These are phyloP conservation scores for Eucalyptus caleyi DNA, from an alignment of 345 rosid species.

Conservation along the genomic window DNA sequence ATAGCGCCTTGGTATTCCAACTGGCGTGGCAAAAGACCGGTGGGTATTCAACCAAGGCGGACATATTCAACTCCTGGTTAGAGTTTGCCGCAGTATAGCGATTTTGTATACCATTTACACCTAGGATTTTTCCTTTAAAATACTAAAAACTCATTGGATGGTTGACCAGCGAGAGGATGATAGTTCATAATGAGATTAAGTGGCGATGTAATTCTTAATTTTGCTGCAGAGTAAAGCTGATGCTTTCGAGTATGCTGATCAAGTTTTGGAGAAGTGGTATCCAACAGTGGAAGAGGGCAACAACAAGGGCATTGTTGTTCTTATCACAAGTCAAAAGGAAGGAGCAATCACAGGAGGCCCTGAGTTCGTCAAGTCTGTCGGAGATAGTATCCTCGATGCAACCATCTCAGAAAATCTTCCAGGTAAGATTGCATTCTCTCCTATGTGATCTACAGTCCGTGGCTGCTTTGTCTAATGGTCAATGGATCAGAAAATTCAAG, in stretches of 20 bases:
- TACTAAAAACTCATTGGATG: not conserved
- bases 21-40: not conserved
- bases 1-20: not conserved
- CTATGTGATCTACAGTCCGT: not conserved
- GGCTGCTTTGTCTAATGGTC: not conserved
- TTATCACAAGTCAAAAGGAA: slow-evolving; percentile 90
- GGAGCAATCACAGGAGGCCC: slow-evolving; percentile 99
- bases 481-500: not conserved
- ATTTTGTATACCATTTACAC: not conserved
- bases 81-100: not conserved
- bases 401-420: slow-evolving; percentile 93
- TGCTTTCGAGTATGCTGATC: slow-evolving; percentile 98
- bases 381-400: slow-evolving; percentile 80
- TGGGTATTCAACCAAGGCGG: not conserved
- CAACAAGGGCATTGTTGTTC: slow-evolving; percentile 85
- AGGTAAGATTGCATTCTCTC: slow-evolving; percentile 22
- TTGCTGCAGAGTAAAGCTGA: slow-evolving; percentile 89
- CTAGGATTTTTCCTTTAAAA: not conserved
- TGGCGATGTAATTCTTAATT: not conserved
- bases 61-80: not conserved
- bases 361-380: slow-evolving; percentile 75
- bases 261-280: slow-evolving; percentile 89
- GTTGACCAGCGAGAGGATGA: not conserved
- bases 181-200: not conserved
- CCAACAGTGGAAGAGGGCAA: slow-evolving; percentile 84